Evolutionary conservation across 1,284 basidiomycete species (phyloP).

Genomic region (Ceratobasidium sp.): DNA sequence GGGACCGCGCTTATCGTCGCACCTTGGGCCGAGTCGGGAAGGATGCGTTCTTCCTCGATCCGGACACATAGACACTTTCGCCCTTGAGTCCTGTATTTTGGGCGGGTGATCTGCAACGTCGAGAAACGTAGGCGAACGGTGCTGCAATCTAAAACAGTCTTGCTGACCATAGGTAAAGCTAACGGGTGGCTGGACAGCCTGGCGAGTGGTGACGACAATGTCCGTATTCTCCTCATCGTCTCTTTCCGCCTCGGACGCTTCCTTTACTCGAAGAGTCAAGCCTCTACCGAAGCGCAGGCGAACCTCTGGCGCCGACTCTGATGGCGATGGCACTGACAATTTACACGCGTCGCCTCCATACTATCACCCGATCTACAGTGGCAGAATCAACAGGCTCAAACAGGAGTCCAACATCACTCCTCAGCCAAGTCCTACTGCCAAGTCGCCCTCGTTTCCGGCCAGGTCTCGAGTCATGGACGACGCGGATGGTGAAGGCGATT

Average conservation of each 20-base stretch:
- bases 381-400: constrained; percentile 18
- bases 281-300: constrained; percentile 76
- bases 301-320: constrained; percentile 51
- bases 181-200: not conserved
- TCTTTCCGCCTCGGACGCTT: constrained; percentile 48
- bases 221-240: constrained; percentile 35
- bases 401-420: constrained; percentile 24
- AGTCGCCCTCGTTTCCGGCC: constrained; percentile 45
- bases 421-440: not conserved
- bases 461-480: constrained; percentile 53
- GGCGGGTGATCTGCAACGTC: not conserved
- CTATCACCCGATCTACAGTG: constrained; percentile 34
- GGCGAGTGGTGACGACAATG: not conserved
- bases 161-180: constrained; percentile 4
- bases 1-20: constrained; percentile 5
- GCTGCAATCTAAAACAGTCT: not conserved
- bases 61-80: constrained; percentile 19
- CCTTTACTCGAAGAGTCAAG: constrained; percentile 60
- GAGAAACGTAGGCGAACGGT: constrained; percentile 14
- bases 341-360: not conserved
- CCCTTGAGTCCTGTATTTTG: not conserved
- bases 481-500: constrained; percentile 63
- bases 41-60: constrained; percentile 24
- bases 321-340: constrained; percentile 13
- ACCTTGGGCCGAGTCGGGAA: constrained; percentile 9